Evolutionary conservation across 257 asterid genomes (phyloP), one percentile per base, ranked within the genome.

Genomic region (Nicotiana otophora): DNA sequence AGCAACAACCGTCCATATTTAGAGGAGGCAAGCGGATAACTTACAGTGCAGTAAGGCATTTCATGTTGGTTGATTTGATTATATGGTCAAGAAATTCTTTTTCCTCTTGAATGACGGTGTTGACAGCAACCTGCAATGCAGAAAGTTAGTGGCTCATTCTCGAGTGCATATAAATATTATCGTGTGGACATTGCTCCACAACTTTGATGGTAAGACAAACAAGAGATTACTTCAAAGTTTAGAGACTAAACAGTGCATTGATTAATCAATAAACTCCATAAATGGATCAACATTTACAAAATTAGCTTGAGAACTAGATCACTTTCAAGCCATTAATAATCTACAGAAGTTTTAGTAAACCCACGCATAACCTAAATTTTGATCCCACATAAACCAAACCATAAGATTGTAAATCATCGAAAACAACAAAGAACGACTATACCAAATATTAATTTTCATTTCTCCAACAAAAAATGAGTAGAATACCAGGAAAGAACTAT

Each of bases 51-150:
- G 99, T 94, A 84, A 96, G 90, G 91, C 99, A 96, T 85, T 89
- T 94, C 99, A 96, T 93, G 89, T 96, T 96, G 88, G 99, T 96
- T n/a, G 99, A 94, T 83, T 87, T 93, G 83, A 96, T 92, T 51
- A 96, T 95, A 85, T 96, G 99, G 68, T 93, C 97, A 10, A 96
- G 98, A 69, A 96, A 96, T 84, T 93, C 98, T 88, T 94, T 96
- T 86, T 94, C 99, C 78, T 81, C 92, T 82, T 95, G 90, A 81
- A 96, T 94, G 55, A 92, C 88, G 28, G 99, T 96, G 87, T 96
- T 96, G 30, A 96, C 96, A 76, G 99, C 99, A 87, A 96, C 99
- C 99, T 96, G 93, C 79, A 86, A 84, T 42, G 77, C 54, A 67
- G 69, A 82, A 51, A 12, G 48, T 46, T 65, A 66, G 63, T 66